These are phyloP conservation scores for Vachellia collinsii DNA, from an alignment of 306 rosid species.

Conservation along the genomic window DNA sequence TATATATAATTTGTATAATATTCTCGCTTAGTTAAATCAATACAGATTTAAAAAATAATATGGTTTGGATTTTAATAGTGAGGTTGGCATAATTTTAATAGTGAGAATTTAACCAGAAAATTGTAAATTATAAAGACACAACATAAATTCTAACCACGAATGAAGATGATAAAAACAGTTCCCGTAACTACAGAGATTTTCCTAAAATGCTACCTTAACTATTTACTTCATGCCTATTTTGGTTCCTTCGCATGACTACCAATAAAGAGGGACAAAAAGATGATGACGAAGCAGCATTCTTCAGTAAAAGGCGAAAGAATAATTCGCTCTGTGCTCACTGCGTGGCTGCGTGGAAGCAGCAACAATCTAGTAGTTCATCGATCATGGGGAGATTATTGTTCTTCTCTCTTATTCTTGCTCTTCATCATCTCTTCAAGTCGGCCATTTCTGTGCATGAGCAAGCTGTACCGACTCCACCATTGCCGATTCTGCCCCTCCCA, in stretches of 20 bases:
- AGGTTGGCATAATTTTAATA: too few relatives aligned
- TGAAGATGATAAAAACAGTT: too few relatives aligned
- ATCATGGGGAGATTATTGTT: conserved; percentile 46
- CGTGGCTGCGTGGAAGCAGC: background rate
- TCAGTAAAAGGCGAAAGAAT: too few relatives aligned
- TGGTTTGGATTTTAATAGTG: background rate
- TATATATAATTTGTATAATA: too few relatives aligned
- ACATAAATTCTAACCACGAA: background rate
- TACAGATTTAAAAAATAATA: too few relatives aligned
- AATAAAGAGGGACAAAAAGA: background rate
- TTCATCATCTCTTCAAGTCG: conserved; percentile 36
- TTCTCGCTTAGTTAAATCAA: too few relatives aligned
- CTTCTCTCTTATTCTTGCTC: conserved; percentile 33
- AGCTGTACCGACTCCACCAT: conserved; percentile 60
- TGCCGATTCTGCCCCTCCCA: conserved; percentile 89
- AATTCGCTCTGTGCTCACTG: too few relatives aligned
- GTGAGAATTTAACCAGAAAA: background rate
- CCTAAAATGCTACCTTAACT: background rate
- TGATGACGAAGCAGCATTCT: background rate
- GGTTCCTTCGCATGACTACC: background rate
- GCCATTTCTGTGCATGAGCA: conserved; percentile 38
- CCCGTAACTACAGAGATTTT: background rate
- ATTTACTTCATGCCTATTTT: background rate
- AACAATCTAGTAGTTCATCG: background rate
- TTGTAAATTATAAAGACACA: background rate